Conservation (phyloP, 345 rosid genomes). For the Citrus medica region DNA sequence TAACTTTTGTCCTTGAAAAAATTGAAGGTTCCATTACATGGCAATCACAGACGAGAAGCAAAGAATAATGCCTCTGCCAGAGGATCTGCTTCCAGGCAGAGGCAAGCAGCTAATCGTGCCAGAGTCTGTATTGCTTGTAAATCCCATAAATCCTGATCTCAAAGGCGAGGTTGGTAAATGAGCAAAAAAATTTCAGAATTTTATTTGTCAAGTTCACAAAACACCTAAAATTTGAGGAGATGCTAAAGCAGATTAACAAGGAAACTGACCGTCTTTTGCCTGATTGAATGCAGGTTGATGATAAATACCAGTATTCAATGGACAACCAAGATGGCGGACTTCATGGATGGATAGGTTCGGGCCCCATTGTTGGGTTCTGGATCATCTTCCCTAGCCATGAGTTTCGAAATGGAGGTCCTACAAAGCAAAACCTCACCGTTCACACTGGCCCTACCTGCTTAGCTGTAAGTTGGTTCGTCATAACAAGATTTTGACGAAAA, state of each 20-base stretch:
- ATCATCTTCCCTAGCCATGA: slow-evolving; percentile 34
- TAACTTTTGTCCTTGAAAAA: background rate
- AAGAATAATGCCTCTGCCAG: slow-evolving; percentile 42
- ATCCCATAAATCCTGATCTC: slow-evolving; percentile 38
- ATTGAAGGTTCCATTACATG: slow-evolving; percentile 42
- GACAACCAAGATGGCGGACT: slow-evolving; percentile 38
- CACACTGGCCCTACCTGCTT: slow-evolving; percentile 36
- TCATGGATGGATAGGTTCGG: slow-evolving; percentile 42
- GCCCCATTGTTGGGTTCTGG: slow-evolving; percentile 41
- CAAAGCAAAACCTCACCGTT: slow-evolving; percentile 41
- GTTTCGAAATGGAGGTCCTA: slow-evolving; percentile 38
- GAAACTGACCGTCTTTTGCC: background rate
- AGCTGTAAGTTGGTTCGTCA: slow-evolving; percentile 23
- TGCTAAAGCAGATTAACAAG: background rate
- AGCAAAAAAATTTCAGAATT: background rate
- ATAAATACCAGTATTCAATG: slow-evolving; percentile 41
- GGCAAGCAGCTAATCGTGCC: slow-evolving; percentile 31
- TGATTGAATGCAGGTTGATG: slow-evolving; percentile 36
- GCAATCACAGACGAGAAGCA: slow-evolving; percentile 38
- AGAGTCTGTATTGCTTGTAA: slow-evolving; percentile 32
- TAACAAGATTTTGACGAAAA: background rate
- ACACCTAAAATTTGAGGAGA: background rate
- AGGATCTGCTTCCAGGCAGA: slow-evolving; percentile 31
- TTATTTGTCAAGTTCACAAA: background rate
- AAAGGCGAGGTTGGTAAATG: slow-evolving; percentile 30